A percentile compares a stretch with the other conserved stretches of the same genome.
These are phyloP conservation scores for Zymoseptoria pseudotritici DNA, from an alignment of 2,329 filamentous ascomycete species.

Conservation along the genomic window DNA sequence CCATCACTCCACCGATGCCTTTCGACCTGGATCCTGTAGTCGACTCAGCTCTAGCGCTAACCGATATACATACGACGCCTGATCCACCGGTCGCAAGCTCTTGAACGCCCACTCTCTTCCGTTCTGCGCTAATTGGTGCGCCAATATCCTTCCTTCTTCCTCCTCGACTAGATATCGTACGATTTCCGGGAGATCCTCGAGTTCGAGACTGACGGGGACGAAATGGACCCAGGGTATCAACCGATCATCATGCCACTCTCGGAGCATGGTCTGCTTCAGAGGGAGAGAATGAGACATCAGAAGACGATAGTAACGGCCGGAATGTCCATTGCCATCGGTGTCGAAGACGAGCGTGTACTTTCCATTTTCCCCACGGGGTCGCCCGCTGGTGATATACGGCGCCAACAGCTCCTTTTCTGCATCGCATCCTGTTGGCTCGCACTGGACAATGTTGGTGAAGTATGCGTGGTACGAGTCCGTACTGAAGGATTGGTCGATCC, in stretches of 20 bases:
- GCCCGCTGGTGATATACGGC: not conserved
- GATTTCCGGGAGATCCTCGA: slow-evolving; percentile 48
- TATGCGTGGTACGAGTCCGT: slow-evolving; percentile 34
- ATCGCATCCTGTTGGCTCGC: slow-evolving; percentile 31
- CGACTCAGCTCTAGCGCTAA: slow-evolving; percentile 10
- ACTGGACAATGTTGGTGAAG: slow-evolving; percentile 44
- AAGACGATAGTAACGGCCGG: slow-evolving; percentile 47
- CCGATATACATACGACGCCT: slow-evolving; percentile 10
- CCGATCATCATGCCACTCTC: slow-evolving; percentile 53
- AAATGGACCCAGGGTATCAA: slow-evolving; percentile 53
- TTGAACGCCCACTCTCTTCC: slow-evolving; percentile 10
- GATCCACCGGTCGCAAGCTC: slow-evolving; percentile 10
- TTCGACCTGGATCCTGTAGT: slow-evolving; percentile 3
- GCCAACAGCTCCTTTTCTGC: slow-evolving; percentile 16
- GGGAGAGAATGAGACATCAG: slow-evolving; percentile 42
- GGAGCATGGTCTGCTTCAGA: slow-evolving; percentile 47
- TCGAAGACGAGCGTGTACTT: slow-evolving; percentile 9
- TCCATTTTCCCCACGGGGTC: slow-evolving; percentile 1
- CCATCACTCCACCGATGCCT: not conserved
- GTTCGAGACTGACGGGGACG: slow-evolving; percentile 44
- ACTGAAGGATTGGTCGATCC: slow-evolving; percentile 12
- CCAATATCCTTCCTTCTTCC: slow-evolving; percentile 10
- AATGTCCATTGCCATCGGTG: slow-evolving; percentile 28
- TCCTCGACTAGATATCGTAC: slow-evolving; percentile 38
- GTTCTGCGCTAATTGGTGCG: slow-evolving; percentile 9